Evolutionary conservation across 208 protist genomes (phyloP), one percentile per base, ranked within the genome.

Genomic region (Porcisia deanei): DNA sequence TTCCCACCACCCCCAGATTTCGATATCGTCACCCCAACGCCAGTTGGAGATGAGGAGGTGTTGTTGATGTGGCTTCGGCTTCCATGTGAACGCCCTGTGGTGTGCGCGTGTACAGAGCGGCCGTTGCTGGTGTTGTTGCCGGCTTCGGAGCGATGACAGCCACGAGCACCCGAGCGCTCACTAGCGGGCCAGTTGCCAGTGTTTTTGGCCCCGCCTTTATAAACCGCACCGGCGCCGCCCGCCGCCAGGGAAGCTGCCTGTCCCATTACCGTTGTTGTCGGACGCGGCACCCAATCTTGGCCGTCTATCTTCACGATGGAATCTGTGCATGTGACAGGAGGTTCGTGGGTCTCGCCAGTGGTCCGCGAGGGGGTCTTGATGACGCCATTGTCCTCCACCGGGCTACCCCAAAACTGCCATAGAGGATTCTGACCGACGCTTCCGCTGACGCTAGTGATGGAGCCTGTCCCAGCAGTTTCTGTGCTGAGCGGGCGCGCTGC

Each of bases 381-480:
- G 53, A 49, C 39, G 22, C 4, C 20, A 52, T 63, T 45, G 10
- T 37, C n/a, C 12, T 73, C 65, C 10, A 71, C 55, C 3, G 66
- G 63, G 43, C 64, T 63, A 45, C 53, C 75, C n/a, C 75, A 76
- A 55, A 76, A 72, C 14, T 49, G 70, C 37, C 55, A 76, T 10
- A 58, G 63, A 14, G 69, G 73, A 6, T 71, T 53, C 60, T 58
- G 72, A 18, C 65, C 68, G 45, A 49, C 45, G 3, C 55, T 37
- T 39, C 41, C 25, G 22, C 63, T 45, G 9, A 43, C 18, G 25
- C 71, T 53, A 45, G n/a, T 47, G n/a, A 2, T 41, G 39, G 47
- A 25, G 43, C 45, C 52, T 9, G 25, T 16, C 18, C 53, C 71
- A 10, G 49, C 22, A 73, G 37, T 43, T 14, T 54, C 53, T 14